phyloP scores from a whole-genome alignment of 257 asterid species.

The Echites panduratus region DNA sequence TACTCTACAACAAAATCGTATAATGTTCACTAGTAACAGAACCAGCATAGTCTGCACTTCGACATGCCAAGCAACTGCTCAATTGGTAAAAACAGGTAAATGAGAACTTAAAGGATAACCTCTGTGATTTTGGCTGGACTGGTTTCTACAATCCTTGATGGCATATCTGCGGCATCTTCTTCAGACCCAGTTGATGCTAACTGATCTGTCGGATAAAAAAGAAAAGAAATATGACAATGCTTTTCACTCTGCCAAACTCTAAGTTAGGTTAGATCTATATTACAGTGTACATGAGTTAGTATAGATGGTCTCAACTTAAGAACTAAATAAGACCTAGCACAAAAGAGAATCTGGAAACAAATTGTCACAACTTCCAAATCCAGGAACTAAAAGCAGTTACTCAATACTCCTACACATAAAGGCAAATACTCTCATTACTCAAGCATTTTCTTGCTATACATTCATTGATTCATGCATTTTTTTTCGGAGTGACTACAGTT shows the following conservation, averaged over 20 bases:
- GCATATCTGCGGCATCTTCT: conserved; percentile 25
- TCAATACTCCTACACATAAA: background rate
- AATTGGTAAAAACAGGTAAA: conserved; percentile 12
- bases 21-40: background rate
- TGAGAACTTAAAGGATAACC: conserved; percentile 38
- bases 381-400: background rate
- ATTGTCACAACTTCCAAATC: background rate
- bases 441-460: background rate
- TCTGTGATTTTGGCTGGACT: conserved; percentile 29
- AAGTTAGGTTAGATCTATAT: background rate
- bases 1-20: background rate
- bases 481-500: background rate
- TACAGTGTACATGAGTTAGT: background rate
- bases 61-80: conserved; percentile 4
- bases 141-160: conserved; percentile 24
- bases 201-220: conserved; percentile 26
- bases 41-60: background rate
- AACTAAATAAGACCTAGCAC: background rate
- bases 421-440: background rate
- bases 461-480: background rate
- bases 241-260: background rate
- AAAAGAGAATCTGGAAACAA: background rate
- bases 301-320: background rate
- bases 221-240: background rate
- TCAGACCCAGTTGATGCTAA: conserved; percentile 26